These are phyloP conservation scores for Cytospora paraplurivora DNA, from an alignment of 2,329 filamentous ascomycete species.

Conservation along the genomic window DNA sequence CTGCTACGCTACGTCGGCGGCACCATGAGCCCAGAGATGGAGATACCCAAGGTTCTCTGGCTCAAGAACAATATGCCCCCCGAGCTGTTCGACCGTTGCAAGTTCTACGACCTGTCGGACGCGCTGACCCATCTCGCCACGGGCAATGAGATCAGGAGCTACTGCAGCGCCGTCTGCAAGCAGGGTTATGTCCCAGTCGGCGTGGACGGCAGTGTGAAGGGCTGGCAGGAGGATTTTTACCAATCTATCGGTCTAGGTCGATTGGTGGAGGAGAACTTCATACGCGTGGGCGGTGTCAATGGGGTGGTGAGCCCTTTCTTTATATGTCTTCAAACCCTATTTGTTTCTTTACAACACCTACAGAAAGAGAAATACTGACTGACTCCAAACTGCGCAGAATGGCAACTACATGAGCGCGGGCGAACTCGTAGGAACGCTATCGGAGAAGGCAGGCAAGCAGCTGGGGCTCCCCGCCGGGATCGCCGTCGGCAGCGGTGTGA, in stretches of 20 bases:
- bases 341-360: conserved; percentile 29
- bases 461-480: conserved; percentile 85
- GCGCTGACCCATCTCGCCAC: conserved; percentile 94
- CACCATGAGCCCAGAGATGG: conserved; percentile 99
- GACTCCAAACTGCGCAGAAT: conserved; percentile 61
- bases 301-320: conserved; percentile 77
- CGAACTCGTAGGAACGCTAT: conserved; percentile 83
- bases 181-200: conserved; percentile 97
- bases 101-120: conserved; percentile 94
- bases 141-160: conserved; percentile 87
- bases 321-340: conserved; percentile 26
- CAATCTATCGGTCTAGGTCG: conserved; percentile 84
- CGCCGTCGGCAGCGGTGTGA: conserved; percentile 92
- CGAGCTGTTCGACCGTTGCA: conserved; percentile 87
- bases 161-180: conserved; percentile 95
- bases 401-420: conserved; percentile 89
- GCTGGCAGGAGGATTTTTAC: conserved; percentile 96
- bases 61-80: conserved; percentile 97
- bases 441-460: conserved; percentile 78
- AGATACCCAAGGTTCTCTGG: conserved; percentile 98
- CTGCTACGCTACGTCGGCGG: conserved; percentile 94
- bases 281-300: conserved; percentile 90
- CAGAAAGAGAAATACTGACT: conserved; percentile 27
- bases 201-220: conserved; percentile 94
- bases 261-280: conserved; percentile 82